Conservation (phyloP, 192 early-diverging fungal genomes). For the Entrophospora sp. region DNA sequence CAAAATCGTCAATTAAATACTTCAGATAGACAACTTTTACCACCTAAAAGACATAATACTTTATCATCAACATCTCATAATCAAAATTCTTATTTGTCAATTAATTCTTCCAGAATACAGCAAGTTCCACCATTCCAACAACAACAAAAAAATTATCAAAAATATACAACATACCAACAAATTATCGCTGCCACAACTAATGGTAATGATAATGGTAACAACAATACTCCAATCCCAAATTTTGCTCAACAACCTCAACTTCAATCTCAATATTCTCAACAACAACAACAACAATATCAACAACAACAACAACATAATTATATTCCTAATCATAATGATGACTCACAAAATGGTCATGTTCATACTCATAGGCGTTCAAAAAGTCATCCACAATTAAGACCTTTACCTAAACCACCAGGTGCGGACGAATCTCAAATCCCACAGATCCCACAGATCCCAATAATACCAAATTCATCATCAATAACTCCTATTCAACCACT, state of each 20-base stretch:
- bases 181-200: no score
- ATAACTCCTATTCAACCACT: no score
- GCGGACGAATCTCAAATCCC: not conserved
- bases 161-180: no score
- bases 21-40: no score
- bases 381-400: not conserved
- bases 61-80: no score
- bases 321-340: not conserved
- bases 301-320: not conserved
- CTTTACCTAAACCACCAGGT: not conserved
- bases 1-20: no score
- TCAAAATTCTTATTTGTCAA: no score
- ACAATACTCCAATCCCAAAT: not conserved
- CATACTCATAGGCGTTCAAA: not conserved
- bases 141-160: no score
- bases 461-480: not conserved
- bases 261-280: not conserved
- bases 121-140: no score
- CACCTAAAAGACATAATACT: no score
- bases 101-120: no score
- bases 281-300: not conserved
- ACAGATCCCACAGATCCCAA: not conserved
- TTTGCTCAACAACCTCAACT: not conserved
- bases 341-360: not conserved
- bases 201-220: not conserved